Evolutionary conservation across 2,329 filamentous ascomycete genomes (phyloP).

Genomic region (Aspergillus tanneri): DNA sequence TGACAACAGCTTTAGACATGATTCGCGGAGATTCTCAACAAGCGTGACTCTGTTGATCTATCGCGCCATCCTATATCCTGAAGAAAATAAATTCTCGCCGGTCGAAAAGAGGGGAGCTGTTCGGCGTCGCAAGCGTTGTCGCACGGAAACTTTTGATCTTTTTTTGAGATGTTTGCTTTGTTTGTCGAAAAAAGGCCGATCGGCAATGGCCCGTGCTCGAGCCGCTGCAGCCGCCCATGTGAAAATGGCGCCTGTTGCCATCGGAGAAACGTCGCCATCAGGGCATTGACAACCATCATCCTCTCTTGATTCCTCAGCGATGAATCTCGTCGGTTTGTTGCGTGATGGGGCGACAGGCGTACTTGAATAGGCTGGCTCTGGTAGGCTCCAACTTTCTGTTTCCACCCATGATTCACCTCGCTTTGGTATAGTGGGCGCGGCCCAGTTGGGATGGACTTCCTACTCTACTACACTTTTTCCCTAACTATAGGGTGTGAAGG

Average conservation of each 20-base stretch:
- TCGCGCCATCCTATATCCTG: constrained; percentile 21
- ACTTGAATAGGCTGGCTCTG: constrained; percentile 47
- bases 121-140: constrained; percentile 13
- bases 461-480: too few species aligned
- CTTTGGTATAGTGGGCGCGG: too few species aligned
- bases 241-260: constrained; percentile 2
- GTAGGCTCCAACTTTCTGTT: constrained; percentile 33
- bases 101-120: neutral
- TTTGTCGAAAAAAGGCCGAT: constrained; percentile 29
- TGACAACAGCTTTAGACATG: constrained; percentile 58
- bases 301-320: constrained; percentile 1
- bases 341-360: constrained; percentile 47
- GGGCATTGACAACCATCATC: neutral
- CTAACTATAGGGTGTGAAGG: too few species aligned
- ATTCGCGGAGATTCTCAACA: constrained; percentile 9
- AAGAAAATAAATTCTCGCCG: constrained; percentile 17
- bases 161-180: constrained; percentile 36
- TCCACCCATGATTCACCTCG: neutral
- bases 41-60: constrained; percentile 9
- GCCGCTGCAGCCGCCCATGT: constrained; percentile 22
- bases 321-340: neutral
- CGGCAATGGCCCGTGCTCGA: constrained; percentile 33
- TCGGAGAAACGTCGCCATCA: neutral
- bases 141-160: constrained; percentile 35
- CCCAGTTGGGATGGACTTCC: too few species aligned